Base-by-base conservation (phyloP, 129 eudicot genomes). In the Gnaphalium uliginosum region DNA sequence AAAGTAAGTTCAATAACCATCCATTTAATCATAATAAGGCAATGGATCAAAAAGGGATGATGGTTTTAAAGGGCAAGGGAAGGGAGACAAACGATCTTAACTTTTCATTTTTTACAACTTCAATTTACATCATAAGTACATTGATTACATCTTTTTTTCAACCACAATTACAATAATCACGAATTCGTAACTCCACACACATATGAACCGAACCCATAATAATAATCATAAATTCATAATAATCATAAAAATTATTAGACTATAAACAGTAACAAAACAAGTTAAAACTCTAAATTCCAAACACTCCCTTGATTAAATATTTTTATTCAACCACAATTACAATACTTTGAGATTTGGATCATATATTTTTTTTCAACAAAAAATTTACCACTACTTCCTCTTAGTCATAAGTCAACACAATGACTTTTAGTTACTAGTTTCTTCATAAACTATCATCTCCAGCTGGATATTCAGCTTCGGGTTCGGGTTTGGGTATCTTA, bases 401-500 rank as follows among this genome's bases (percentile, higher is more conserved):
- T 37, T 23, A 7, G 11, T 41, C 48, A 25, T 58, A 5, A 30
- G 69, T 37, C 2, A 24, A 69, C 4, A 15, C 61, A 17, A 26
- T 26, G 35, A 69, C 22, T 46, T 8, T 26, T 26, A 39, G 65
- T 60, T 71, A 48, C 53, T 14, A 46, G 5, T 46, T 46, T 13
- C 19, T 22, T 81, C 86, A 69, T 68, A 82, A 89, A 56, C 76
- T 75, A 62, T 78, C 86, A n/a, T 79, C 68, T 23, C 69, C 83
- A 48, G 81, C 88, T 0, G 84, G 84, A 30, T 58, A 79, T 18
- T 85, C 92, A 11, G 71, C 51, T 0, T 18, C 82, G 11, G 76
- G 51, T 79, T 91, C 97, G 66, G 96, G 97, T 83, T 92, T 80
- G 18, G 97, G 98, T 71, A 63, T 79, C 76, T 81, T 76, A 65